These are phyloP conservation scores for Garcia nutans DNA, from an alignment of 345 rosid genomes.

Conservation along the genomic window DNA sequence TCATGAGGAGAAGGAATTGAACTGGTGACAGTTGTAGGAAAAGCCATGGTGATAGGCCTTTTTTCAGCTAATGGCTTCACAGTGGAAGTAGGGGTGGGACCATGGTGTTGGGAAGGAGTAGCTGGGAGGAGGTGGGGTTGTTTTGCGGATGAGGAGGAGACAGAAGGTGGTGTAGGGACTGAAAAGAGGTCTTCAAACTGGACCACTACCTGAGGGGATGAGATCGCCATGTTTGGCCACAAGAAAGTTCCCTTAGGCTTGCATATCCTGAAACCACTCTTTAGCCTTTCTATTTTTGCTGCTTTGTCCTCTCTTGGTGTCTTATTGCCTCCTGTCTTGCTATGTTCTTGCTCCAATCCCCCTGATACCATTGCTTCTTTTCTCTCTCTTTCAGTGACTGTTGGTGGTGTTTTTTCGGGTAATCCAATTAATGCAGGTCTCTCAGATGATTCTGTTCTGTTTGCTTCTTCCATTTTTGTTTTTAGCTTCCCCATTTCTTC, in stretches of 20 bases:
- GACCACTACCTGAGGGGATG: slow-evolving; percentile 30
- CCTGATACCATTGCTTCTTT: slow-evolving; percentile 1
- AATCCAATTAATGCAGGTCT: slow-evolving; percentile 19
- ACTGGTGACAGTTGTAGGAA: slow-evolving; percentile 17
- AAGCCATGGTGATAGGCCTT: slow-evolving; percentile 25
- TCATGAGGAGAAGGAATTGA: slow-evolving; percentile 15
- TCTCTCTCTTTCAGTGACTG: slow-evolving; percentile 25
- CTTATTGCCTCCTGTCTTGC: slow-evolving; percentile 7
- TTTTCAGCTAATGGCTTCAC: slow-evolving; percentile 54
- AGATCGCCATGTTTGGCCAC: slow-evolving; percentile 57
- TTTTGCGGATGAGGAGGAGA: slow-evolving; percentile 38
- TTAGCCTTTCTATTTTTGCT: slow-evolving; percentile 53
- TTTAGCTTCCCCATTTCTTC: slow-evolving; percentile 47
- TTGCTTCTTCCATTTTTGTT: slow-evolving; percentile 34
- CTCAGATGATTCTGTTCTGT: slow-evolving; percentile 23
- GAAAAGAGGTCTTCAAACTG: slow-evolving; percentile 32
- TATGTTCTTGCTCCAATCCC: slow-evolving; percentile 12
- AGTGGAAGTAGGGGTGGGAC: slow-evolving; percentile 30
- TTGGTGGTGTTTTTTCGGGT: slow-evolving; percentile 12
- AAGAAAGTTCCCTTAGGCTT: slow-evolving; percentile 71
- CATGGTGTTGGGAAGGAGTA: slow-evolving; percentile 6
- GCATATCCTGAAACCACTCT: slow-evolving; percentile 80
- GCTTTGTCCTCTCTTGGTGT: slow-evolving; percentile 42
- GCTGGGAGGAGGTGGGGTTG: slow-evolving; percentile 12
- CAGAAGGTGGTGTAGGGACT: slow-evolving; percentile 44